A percentile compares a stretch with the other conserved stretches of the same genome.
phyloP scores from a whole-genome alignment of 108 stramenopile genomes.

The Conticribra guillardii region DNA sequence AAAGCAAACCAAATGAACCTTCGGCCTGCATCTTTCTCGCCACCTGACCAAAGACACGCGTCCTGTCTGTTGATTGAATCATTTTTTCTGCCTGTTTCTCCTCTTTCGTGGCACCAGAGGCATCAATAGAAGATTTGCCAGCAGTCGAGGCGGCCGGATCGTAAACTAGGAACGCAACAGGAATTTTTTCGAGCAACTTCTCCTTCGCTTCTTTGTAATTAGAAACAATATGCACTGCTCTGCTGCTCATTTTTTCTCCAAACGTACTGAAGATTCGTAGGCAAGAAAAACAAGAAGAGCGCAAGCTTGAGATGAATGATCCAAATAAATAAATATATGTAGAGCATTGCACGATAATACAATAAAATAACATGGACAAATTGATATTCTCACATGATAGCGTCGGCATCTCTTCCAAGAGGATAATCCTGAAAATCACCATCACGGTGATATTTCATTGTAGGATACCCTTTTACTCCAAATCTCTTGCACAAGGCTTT shows the following conservation, averaged over 20 bases:
- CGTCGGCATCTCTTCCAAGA: slow-evolving; percentile 58
- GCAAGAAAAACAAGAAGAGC: background rate
- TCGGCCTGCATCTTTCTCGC: slow-evolving; percentile 73
- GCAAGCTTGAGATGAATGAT: background rate
- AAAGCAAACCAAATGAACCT: slow-evolving; percentile 65
- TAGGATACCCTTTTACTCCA: slow-evolving; percentile 78
- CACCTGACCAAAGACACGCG: slow-evolving; percentile 70
- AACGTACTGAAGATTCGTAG: slow-evolving; percentile 36
- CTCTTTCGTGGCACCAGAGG: slow-evolving; percentile 35
- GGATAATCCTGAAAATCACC: slow-evolving; percentile 74
- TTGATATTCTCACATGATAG: slow-evolving; percentile 50
- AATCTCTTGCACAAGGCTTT: slow-evolving; percentile 64
- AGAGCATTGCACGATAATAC: background rate
- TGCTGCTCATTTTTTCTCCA: slow-evolving; percentile 71
- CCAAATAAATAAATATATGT: too few species aligned
- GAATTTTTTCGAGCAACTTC: slow-evolving; percentile 33
- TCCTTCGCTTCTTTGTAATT: slow-evolving; percentile 54
- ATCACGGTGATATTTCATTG: slow-evolving; percentile 76
- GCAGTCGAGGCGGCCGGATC: slow-evolving; percentile 42
- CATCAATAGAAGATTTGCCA: slow-evolving; percentile 29
- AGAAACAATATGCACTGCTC: slow-evolving; percentile 54
- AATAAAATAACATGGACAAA: background rate
- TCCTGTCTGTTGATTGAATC: slow-evolving; percentile 52
- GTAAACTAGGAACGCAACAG: slow-evolving; percentile 69
- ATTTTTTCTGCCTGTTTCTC: slow-evolving; percentile 44